Percentiles rank a stretch among this genome's conserved stretches.
phyloP scores from a whole-genome alignment of 306 rosid genomes.

The Pyrus communis region DNA sequence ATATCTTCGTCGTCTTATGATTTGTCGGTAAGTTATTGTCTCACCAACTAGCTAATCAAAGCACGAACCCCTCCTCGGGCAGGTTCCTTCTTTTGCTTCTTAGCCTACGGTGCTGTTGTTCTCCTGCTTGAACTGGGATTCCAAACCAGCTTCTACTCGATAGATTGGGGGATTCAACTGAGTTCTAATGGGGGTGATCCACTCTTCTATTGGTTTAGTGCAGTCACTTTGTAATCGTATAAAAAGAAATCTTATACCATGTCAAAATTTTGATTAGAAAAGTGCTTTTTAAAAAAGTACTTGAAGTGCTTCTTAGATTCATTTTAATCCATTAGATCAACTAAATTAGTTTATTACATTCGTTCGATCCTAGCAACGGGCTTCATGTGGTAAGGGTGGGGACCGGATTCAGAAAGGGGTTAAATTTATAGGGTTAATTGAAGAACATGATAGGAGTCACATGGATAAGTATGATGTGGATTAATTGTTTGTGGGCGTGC shows the following conservation, averaged over 20 bases:
- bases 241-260: background rate
- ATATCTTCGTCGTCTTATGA: background rate
- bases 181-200: background rate
- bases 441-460: constrained; percentile 31
- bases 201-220: background rate
- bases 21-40: background rate
- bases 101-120: background rate
- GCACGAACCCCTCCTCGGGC: too few species aligned
- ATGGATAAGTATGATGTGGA: constrained; percentile 13
- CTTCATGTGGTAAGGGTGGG: background rate
- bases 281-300: too few species aligned
- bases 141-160: too few species aligned
- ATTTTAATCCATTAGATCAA: too few species aligned
- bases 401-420: constrained; percentile 5
- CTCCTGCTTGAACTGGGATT: too few species aligned
- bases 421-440: background rate
- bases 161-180: background rate
- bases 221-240: background rate
- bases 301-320: too few species aligned
- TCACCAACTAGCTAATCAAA: background rate
- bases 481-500: background rate
- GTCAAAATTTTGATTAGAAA: background rate
- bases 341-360: too few species aligned
- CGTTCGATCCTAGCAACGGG: too few species aligned
- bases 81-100: too few species aligned